phyloP scores from a whole-genome alignment of 108 stramenopile genomes.

The Skeletonema marinoi region DNA sequence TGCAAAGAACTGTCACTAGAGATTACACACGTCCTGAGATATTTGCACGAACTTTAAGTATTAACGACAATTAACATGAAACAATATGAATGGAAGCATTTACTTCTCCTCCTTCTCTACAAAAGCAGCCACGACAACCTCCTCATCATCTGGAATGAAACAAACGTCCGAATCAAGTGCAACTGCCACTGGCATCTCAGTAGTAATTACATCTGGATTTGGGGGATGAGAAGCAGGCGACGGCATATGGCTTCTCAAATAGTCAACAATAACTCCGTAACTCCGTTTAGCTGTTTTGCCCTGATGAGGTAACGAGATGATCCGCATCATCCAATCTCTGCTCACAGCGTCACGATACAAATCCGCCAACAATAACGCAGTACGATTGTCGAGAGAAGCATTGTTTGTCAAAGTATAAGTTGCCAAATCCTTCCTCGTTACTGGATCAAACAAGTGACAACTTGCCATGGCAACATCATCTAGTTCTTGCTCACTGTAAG shows the following conservation, averaged over 20 bases:
- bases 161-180: conserved; percentile 3
- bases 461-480: conserved; percentile 52
- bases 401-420: conserved; percentile 44
- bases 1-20: conserved; percentile 6
- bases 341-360: conserved; percentile 33
- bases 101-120: too few relatives aligned
- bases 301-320: conserved; percentile 40
- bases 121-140: neutral
- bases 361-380: conserved; percentile 47
- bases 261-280: conserved; percentile 1
- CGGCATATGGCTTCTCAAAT: conserved; percentile 9
- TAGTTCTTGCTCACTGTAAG: conserved; percentile 52
- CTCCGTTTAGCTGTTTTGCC: conserved; percentile 30
- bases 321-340: conserved; percentile 42
- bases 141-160: conserved; percentile 5
- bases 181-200: conserved; percentile 26
- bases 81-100: neutral
- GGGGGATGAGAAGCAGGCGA: conserved; percentile 4
- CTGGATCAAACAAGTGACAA: conserved; percentile 52
- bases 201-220: conserved; percentile 12
- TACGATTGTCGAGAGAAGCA: conserved; percentile 36
- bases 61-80: neutral
- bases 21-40: neutral
- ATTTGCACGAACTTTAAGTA: neutral
- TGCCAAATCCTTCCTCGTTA: conserved; percentile 38